These are phyloP conservation scores for Oxyria digyna DNA, from an alignment of 148 eudicot species.

Conservation along the genomic window DNA sequence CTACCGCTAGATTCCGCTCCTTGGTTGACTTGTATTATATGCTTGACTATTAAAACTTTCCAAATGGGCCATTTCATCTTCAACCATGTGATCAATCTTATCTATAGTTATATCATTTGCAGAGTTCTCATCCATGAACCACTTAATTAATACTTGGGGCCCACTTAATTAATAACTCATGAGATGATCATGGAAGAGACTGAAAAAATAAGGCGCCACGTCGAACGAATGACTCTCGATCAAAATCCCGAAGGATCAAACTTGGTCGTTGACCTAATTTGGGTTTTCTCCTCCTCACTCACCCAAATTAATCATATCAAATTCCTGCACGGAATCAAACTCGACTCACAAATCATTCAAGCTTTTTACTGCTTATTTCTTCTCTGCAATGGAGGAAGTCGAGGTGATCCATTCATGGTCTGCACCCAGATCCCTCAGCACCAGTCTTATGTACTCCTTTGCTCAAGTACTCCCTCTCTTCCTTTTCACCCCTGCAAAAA, in stretches of 20 bases:
- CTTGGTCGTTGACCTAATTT: not conserved
- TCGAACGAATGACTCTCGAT: not conserved
- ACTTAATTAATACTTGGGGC: too few relatives aligned
- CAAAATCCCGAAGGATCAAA: not conserved
- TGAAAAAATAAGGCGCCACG: too few relatives aligned
- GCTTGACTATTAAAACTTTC: too few relatives aligned
- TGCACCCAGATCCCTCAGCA: constrained; percentile 87
- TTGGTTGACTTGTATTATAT: too few relatives aligned
- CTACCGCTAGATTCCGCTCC: too few relatives aligned
- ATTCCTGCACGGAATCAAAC: not conserved
- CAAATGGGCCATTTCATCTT: too few relatives aligned
- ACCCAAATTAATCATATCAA: not conserved
- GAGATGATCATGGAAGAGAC: too few relatives aligned
- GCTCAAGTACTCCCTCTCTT: constrained; percentile 52
- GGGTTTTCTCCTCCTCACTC: not conserved
- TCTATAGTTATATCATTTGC: too few relatives aligned
- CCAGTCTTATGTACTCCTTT: constrained; percentile 92
- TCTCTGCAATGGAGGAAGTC: constrained; percentile 13
- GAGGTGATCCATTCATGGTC: constrained; percentile 95
- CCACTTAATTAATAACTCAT: too few relatives aligned
- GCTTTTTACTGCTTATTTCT: not conserved
- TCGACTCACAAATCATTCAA: not conserved
- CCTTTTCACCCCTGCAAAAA: not conserved
- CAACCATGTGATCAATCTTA: too few relatives aligned
- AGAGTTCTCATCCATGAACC: too few relatives aligned